Percentiles rank a stretch among this genome's conserved stretches.
These are phyloP conservation scores for Ogataea henricii DNA, from an alignment of 805 yeast genomes.

Conservation along the genomic window DNA sequence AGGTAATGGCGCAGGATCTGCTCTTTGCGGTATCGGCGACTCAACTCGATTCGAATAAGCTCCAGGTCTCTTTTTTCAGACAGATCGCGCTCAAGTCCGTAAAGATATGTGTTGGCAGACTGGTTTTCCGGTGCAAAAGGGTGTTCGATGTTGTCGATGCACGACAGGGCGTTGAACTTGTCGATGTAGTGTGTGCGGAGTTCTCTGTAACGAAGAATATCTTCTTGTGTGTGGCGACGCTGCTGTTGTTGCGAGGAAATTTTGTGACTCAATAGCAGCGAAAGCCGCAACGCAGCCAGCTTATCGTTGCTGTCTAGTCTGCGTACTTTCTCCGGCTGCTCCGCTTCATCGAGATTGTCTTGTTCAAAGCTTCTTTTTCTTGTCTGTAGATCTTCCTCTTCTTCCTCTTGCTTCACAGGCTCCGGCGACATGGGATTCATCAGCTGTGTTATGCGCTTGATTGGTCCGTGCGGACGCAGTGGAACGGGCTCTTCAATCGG, in stretches of 20 bases:
- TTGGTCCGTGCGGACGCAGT: conserved; percentile 6
- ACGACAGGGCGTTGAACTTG: conserved; percentile 15
- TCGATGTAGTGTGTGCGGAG: conserved; percentile 12
- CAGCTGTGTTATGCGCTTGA: conserved; percentile 16
- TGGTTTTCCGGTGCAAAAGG: conserved; percentile 14
- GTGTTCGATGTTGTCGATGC: conserved; percentile 9
- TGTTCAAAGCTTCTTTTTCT: neutral
- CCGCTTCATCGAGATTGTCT: neutral
- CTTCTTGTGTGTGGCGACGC: conserved; percentile 6
- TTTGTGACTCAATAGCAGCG: conserved; percentile 8
- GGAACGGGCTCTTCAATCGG: conserved; percentile 7
- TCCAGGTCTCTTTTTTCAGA: conserved; percentile 38
- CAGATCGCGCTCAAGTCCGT: conserved; percentile 34
- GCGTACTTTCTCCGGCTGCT: neutral
- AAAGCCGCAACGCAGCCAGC: conserved; percentile 17
- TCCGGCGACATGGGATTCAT: conserved; percentile 20
- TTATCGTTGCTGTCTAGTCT: conserved; percentile 11
- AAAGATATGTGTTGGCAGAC: conserved; percentile 11
- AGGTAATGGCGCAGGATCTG: conserved; percentile 29
- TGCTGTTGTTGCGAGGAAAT: neutral
- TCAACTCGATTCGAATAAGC: conserved; percentile 28
- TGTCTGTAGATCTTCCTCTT: neutral
- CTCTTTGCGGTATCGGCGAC: conserved; percentile 29
- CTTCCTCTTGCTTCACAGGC: neutral
- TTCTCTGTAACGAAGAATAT: conserved; percentile 8